These are phyloP conservation scores for Flagelloscypha sp. DNA, from an alignment of 768 basidiomycete species.

Conservation along the genomic window DNA sequence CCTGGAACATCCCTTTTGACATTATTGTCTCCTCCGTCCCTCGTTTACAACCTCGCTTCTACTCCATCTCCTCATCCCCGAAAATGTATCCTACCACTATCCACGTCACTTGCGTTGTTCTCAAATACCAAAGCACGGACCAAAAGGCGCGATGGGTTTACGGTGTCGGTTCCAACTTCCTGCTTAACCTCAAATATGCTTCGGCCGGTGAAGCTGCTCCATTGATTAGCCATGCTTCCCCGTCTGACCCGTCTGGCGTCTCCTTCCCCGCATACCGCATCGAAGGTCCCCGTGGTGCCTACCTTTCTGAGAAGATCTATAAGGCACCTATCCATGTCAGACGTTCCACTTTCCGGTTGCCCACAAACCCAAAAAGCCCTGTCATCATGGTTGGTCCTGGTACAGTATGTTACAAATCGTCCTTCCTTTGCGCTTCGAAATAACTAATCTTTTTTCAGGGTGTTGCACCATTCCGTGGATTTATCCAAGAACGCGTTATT, in stretches of 20 bases:
- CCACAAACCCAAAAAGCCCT: slow-evolving; percentile 96
- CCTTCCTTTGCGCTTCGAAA: slow-evolving; percentile 2
- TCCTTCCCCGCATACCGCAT: slow-evolving; percentile 70
- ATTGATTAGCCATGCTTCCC: slow-evolving; percentile 26
- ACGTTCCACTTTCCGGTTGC: slow-evolving; percentile 92
- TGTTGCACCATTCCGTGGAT: slow-evolving; percentile 98
- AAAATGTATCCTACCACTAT: slow-evolving; percentile 85
- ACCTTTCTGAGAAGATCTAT: slow-evolving; percentile 62
- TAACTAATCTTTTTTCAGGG: slow-evolving; percentile 44
- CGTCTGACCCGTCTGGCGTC: slow-evolving; percentile 29
- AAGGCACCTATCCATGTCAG: slow-evolving; percentile 92
- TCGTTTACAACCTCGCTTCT: slow-evolving; percentile 94
- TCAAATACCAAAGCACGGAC: slow-evolving; percentile 72
- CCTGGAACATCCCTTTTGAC: slow-evolving; percentile 94
- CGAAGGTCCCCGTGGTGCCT: slow-evolving; percentile 83
- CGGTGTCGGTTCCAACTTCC: slow-evolving; percentile 92
- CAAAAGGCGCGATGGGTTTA: slow-evolving; percentile 63
- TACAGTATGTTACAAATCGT: slow-evolving; percentile 54
- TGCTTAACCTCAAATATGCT: slow-evolving; percentile 84
- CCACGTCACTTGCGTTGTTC: slow-evolving; percentile 91
- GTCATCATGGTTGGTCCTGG: slow-evolving; percentile 99
- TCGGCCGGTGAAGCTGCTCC: slow-evolving; percentile 49
- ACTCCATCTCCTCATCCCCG: slow-evolving; percentile 96
- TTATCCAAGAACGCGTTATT: slow-evolving; percentile 95
- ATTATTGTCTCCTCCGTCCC: slow-evolving; percentile 90